Evolutionary conservation across 208 protist genomes (phyloP), one percentile per base, ranked within the genome.

Genomic region (Leishmania martiniquensis): DNA sequence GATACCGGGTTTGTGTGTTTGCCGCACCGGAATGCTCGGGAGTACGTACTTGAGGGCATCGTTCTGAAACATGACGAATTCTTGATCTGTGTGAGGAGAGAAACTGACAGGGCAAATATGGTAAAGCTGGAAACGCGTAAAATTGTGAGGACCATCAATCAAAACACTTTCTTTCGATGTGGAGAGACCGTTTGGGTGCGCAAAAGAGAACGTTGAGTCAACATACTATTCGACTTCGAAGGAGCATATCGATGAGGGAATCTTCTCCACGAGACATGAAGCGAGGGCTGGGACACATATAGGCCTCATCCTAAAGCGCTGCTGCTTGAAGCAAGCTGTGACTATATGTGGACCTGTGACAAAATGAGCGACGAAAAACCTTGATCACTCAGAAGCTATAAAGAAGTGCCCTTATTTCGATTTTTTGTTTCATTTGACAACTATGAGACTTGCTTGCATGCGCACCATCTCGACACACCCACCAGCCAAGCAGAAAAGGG

Each of bases 1-100:
- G 3, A 78, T 69, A 25, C 62, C 69, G 1, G 72, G 74, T 49
- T 78, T 83, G 12, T 66, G 55, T 4, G 79, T 83, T 32, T 76
- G 74, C 0, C 73, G 67, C 12, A 83, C 47, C 5, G 79, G 68
- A 45, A 83, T 83, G 20, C 39, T 83, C 4, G 79, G 69, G 52
- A 83, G 55, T 0, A 72, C 20, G 69, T 79, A 84, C 44, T 62
- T 78, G 70, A 68, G 22, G 1, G 70, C 22, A 32, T 79, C 62
- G 63, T 60, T 77, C 68, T 73, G 76, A 59, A 77, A 66, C 75
- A 80, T 79, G 13, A 29, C 4, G 54, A 47, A 2, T 15, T 47
- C 39, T 13, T 49, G 63, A 47, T 68, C 9, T 3, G 6, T 32
- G 13, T 42, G 45, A 47, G 57, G 39, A 52, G 60, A 44, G 42